phyloP scores from a whole-genome alignment of 768 basidiomycete genomes.

The Calocybe gangraenosa region DNA sequence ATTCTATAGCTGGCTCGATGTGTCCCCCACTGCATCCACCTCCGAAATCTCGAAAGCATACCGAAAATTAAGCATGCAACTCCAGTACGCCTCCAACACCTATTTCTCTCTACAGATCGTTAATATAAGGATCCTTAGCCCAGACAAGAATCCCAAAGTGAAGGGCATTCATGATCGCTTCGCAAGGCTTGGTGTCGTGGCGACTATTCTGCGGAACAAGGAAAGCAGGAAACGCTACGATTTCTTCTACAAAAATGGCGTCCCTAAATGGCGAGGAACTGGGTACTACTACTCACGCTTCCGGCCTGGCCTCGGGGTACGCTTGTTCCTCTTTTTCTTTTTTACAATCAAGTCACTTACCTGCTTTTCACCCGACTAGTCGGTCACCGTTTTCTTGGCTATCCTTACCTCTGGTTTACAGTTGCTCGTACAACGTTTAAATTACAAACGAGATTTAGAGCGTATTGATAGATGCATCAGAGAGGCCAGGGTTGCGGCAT shows the following conservation, averaged over 20 bases:
- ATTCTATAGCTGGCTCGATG: slow-evolving; percentile 92
- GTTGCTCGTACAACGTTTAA: slow-evolving; percentile 73
- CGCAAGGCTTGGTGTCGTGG: slow-evolving; percentile 84
- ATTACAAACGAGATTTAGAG: slow-evolving; percentile 66
- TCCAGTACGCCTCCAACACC: slow-evolving; percentile 65
- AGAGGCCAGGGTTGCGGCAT: slow-evolving; percentile 70
- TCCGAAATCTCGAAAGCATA: slow-evolving; percentile 86
- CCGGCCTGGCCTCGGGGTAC: slow-evolving; percentile 84
- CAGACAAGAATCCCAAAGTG: slow-evolving; percentile 91
- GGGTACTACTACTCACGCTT: slow-evolving; percentile 97
- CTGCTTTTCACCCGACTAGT: slow-evolving; percentile 34
- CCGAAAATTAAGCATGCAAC: slow-evolving; percentile 81
- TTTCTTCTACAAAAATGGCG: slow-evolving; percentile 96
- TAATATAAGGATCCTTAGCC: slow-evolving; percentile 41
- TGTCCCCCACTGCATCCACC: slow-evolving; percentile 68
- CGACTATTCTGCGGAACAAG: slow-evolving; percentile 71
- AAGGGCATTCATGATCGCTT: slow-evolving; percentile 85
- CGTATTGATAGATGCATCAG: slow-evolving; percentile 59
- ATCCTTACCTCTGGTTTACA: slow-evolving; percentile 80
- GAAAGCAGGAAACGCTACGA: slow-evolving; percentile 83
- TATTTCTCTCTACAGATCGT: not conserved
- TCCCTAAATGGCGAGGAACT: slow-evolving; percentile 94
- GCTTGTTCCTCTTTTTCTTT: slow-evolving; percentile 15
- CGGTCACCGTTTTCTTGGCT: slow-evolving; percentile 73
- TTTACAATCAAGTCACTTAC: slow-evolving; percentile 8